Evolutionary conservation across 2,329 filamentous ascomycete species (phyloP).

Genomic region (Cercospora sesami): DNA sequence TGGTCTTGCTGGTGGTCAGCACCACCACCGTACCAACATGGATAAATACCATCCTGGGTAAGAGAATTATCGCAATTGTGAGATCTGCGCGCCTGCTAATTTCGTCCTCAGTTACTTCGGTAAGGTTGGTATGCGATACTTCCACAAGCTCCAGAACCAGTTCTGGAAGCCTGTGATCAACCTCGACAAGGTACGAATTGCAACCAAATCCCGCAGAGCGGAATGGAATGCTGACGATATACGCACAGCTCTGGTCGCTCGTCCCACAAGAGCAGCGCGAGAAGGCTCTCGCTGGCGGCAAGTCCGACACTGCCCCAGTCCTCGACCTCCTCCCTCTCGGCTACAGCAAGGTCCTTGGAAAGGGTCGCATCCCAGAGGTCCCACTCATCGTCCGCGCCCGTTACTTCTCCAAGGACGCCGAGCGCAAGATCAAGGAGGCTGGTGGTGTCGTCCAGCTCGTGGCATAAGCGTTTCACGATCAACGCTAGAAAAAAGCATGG

Average conservation of each 20-base stretch:
- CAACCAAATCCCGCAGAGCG: neutral
- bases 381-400: constrained; percentile 92
- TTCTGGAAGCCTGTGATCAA: constrained; percentile 99
- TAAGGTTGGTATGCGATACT: constrained; percentile 67
- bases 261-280: constrained; percentile 91
- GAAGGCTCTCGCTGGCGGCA: constrained; percentile 81
- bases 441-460: constrained; percentile 95
- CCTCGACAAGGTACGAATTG: constrained; percentile 81
- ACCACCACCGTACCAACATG: constrained; percentile 94
- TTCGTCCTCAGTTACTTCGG: constrained; percentile 60
- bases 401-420: constrained; percentile 93
- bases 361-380: constrained; percentile 91
- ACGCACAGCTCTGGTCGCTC: constrained; percentile 81
- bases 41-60: constrained; percentile 87
- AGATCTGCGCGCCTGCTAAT: neutral
- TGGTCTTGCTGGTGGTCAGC: constrained; percentile 96
- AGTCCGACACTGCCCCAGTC: constrained; percentile 92
- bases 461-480: constrained; percentile 60
- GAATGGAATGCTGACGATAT: neutral
- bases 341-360: constrained; percentile 98
- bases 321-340: constrained; percentile 96
- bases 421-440: constrained; percentile 98
- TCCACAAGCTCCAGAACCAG: constrained; percentile 94
- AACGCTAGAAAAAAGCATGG: constrained; percentile 8
- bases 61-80: neutral